Percentiles rank a stretch among this genome's conserved stretches.
Conservation (phyloP, 345 rosid genomes). For the Lepidium sativum region DNA sequence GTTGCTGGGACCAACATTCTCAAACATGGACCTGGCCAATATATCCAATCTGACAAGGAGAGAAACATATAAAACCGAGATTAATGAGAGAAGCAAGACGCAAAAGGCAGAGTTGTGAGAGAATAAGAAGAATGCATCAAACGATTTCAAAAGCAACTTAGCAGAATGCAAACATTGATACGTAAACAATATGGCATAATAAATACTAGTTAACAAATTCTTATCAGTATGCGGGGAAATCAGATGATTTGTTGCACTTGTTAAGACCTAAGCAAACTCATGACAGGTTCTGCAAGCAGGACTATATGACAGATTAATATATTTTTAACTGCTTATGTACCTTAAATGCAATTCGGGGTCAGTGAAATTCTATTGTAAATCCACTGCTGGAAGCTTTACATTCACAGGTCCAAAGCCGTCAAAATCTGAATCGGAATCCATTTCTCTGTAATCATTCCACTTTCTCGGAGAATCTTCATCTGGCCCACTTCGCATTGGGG, state of each 20-base stretch:
- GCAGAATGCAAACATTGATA: not conserved
- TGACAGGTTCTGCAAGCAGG: not conserved
- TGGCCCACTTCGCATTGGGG: conserved; percentile 36
- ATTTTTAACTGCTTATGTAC: not conserved
- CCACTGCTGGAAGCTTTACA: conserved; percentile 46
- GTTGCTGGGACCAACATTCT: not conserved
- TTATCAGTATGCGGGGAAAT: not conserved
- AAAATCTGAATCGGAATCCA: conserved; percentile 59
- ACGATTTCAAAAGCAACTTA: not conserved
- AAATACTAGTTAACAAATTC: not conserved
- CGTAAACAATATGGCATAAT: not conserved
- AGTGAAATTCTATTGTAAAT: conserved; percentile 52
- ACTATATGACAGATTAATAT: not conserved
- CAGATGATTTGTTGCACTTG: not conserved
- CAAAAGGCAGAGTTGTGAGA: not conserved
- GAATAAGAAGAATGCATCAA: not conserved
- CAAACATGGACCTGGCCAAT: not conserved
- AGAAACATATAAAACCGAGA: not conserved
- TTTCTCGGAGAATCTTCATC: conserved; percentile 53
- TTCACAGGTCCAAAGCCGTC: conserved; percentile 51
- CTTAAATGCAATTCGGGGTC: conserved; percentile 13
- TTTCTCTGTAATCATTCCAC: conserved; percentile 34
- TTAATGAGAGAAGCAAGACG: not conserved
- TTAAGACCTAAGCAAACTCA: not conserved
- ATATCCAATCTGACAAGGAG: conserved; percentile 1